Conservation (phyloP, 768 basidiomycete genomes). For the Tulasnella calospora region DNA sequence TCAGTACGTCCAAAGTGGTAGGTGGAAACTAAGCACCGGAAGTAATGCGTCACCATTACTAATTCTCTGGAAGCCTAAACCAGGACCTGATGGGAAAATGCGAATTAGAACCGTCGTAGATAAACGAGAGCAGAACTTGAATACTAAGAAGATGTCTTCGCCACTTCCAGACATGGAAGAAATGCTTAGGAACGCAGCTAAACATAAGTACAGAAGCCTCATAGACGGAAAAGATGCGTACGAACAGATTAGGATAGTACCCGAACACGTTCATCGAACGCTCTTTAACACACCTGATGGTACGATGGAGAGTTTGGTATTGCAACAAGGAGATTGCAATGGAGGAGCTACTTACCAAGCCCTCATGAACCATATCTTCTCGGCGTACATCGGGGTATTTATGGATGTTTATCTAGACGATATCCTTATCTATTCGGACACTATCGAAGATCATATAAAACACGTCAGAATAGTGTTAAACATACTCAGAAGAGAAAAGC, state of each 20-base stretch:
- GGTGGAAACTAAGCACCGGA: no score
- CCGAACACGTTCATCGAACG: constrained; percentile 8
- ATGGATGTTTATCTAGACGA: no score
- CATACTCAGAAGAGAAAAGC: constrained; percentile 31
- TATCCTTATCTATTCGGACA: no score
- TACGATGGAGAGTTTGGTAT: constrained; percentile 19
- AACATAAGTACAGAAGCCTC: constrained; percentile 6
- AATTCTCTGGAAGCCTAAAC: neutral
- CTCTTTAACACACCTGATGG: constrained; percentile 16
- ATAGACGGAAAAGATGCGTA: constrained; percentile 21
- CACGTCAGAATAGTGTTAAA: constrained; percentile 35
- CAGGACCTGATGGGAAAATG: constrained; percentile 10
- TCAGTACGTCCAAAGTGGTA: no score
- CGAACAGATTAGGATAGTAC: no score
- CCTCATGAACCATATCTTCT: no score
- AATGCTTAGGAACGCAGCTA: constrained; percentile 16
- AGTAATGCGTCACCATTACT: no score
- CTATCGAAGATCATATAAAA: no score
- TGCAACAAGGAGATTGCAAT: constrained; percentile 33
- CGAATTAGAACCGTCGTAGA: constrained; percentile 20
- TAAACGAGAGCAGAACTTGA: constrained; percentile 13
- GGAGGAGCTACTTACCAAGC: constrained; percentile 39
- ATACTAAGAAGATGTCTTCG: constrained; percentile 19
- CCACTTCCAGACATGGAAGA: constrained; percentile 23
- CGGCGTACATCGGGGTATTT: no score